These are phyloP conservation scores for Fusarium sp. DNA, from an alignment of 2,329 filamentous ascomycete species.

Conservation along the genomic window DNA sequence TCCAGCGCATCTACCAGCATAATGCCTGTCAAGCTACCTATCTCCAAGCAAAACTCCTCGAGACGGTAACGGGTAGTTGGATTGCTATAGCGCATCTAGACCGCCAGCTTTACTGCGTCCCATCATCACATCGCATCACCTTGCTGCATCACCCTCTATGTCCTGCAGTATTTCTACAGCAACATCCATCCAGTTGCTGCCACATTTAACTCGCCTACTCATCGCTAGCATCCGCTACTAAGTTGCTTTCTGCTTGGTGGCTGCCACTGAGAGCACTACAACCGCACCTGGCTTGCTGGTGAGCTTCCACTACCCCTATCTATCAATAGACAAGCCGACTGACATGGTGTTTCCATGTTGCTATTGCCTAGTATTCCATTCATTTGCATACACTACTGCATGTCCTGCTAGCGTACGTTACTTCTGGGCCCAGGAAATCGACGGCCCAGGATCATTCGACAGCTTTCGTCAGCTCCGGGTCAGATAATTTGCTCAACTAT, in stretches of 20 bases:
- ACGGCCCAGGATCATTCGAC: slow-evolving; percentile 34
- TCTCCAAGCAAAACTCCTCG: slow-evolving; percentile 14
- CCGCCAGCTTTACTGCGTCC: slow-evolving; percentile 28
- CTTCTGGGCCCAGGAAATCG: slow-evolving; percentile 35
- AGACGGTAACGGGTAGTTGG: background rate
- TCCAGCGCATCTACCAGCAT: slow-evolving; percentile 9
- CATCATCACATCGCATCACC: slow-evolving; percentile 23
- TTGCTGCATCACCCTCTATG: slow-evolving; percentile 7
- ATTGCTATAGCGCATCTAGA: slow-evolving; percentile 30
- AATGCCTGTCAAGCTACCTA: slow-evolving; percentile 11
- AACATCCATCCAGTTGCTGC: slow-evolving; percentile 19
- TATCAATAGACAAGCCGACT: slow-evolving; percentile 19
- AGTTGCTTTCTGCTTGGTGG: slow-evolving; percentile 10
- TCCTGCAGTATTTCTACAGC: slow-evolving; percentile 37
- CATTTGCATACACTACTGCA: slow-evolving; percentile 48
- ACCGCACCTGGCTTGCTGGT: slow-evolving; percentile 11
- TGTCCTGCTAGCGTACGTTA: slow-evolving; percentile 40
- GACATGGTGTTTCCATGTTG: slow-evolving; percentile 35
- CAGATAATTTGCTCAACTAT: background rate
- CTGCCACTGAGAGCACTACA: slow-evolving; percentile 4
- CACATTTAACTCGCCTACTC: slow-evolving; percentile 18
- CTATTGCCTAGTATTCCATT: slow-evolving; percentile 28
- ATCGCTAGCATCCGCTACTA: slow-evolving; percentile 22
- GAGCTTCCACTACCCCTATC: slow-evolving; percentile 40
- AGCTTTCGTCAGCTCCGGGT: slow-evolving; percentile 12